Evolutionary conservation across 495 filamentous ascomycete species (phyloP), one percentile per base, ranked within the genome.

Genomic region (Xylaria acuta): DNA sequence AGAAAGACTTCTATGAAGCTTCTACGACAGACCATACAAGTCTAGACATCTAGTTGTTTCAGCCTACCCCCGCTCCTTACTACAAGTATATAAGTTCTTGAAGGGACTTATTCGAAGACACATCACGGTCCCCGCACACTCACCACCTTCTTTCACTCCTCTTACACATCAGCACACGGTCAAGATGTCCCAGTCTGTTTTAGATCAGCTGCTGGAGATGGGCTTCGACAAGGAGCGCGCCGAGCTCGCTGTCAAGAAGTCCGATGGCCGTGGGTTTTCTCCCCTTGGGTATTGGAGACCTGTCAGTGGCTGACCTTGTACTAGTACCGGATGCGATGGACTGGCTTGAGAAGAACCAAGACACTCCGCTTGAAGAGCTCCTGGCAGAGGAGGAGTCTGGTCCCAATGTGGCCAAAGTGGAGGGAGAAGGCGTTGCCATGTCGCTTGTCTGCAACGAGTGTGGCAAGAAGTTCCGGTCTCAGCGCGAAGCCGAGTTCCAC

Each of bases 171-270:
- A 73, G 71, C 71, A 73, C 63, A 73, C 27, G 58, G 30, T 16
- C 70, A 88, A 75, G 74, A 94, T 92, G 91, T 86, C 86, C 20
- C 81, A 84, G 38, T 87, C 91, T 47, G 93, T 97, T 77, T 85
- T 97, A 22, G 89, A 95, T 16, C 86, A 90, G 75, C 91, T 99
- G 78, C 78, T 97, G 75, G 94, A 97, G 67, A 98, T 98, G 95
- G 96, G 96, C 76, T 99, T 99, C 74, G 93, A 97, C 71, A 86
- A 89, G 76, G 89, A 92, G 73, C 87, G 91, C 75, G 92, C 93
- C 43, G 87, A 93, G 80, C 79, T 98, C 25, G 96, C 97, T 43
- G 85, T 97, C 67, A 90, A 93, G 77, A 92, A 92, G 78, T 86
- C 90, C 41, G 92, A 93, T 63, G 90, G 90, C 64, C 78, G 94